Evolutionary conservation across 768 basidiomycete genomes (phyloP).

Genomic region (Lactarius sp.): DNA sequence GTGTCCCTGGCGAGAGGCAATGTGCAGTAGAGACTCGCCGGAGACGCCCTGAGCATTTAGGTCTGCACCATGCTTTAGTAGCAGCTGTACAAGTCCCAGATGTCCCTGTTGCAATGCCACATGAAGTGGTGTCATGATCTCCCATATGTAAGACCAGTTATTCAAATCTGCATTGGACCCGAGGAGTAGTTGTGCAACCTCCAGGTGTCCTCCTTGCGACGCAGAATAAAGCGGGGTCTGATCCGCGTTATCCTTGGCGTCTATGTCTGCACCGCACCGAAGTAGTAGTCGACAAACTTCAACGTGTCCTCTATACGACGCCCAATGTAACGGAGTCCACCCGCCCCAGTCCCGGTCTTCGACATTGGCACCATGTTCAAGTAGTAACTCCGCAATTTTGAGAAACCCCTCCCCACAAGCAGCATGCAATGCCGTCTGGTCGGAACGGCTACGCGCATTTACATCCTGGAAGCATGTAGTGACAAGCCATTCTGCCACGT

Average conservation of each 20-base stretch:
- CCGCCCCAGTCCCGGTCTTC: rapidly evolving
- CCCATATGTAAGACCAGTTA: too few species aligned
- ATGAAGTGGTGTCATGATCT: neutral
- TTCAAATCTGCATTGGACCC: neutral
- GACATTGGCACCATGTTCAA: neutral
- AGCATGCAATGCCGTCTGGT: neutral
- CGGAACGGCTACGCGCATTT: too few species aligned
- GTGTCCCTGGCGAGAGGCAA: neutral
- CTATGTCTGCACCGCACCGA: neutral
- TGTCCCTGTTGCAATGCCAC: neutral
- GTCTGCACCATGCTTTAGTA: neutral
- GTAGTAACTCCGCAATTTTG: too few species aligned
- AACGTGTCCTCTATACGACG: neutral
- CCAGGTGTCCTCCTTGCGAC: neutral
- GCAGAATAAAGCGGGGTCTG: neutral
- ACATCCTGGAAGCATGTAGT: neutral
- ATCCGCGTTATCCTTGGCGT: neutral
- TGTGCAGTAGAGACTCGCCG: neutral
- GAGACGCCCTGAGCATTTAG: neutral
- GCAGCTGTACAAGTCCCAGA: neutral
- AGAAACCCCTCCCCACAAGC: neutral
- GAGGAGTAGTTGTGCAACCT: neutral
- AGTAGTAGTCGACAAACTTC: neutral
- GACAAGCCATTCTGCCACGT: neutral
- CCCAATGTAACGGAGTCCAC: neutral